A percentile compares a stretch with the other conserved stretches of the same genome.
Evolutionary conservation across 2,329 filamentous ascomycete species (phyloP).

Genomic region (Rhinocladiella similis): DNA sequence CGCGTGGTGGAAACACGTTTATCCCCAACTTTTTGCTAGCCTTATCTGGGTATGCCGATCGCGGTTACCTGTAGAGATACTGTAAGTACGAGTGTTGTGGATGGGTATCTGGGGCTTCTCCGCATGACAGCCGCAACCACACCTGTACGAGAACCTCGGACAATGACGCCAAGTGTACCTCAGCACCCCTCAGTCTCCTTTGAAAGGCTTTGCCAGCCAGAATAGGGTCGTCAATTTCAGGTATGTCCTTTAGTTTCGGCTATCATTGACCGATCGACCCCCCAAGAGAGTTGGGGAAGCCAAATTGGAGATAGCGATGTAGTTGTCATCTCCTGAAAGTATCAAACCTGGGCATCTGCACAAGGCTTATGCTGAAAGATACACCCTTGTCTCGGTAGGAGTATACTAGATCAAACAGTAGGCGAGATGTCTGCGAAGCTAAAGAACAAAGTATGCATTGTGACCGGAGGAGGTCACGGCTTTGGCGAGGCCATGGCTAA

Average conservation of each 20-base stretch:
- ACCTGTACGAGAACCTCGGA: background rate
- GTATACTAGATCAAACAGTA: background rate
- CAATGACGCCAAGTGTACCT: background rate
- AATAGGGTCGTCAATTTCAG: background rate
- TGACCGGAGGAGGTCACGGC: conserved; percentile 39
- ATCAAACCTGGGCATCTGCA: no score
- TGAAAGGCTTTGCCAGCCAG: background rate
- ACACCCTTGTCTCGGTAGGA: no score
- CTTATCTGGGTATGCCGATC: no score
- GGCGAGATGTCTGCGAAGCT: conserved; percentile 3
- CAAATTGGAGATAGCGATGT: background rate
- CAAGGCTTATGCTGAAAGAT: no score
- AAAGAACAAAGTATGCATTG: conserved; percentile 7
- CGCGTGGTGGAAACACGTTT: no score
- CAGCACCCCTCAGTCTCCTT: conserved; percentile 1
- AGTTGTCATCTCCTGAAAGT: no score
- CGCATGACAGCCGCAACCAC: background rate
- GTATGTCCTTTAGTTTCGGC: no score
- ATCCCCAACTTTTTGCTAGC: background rate
- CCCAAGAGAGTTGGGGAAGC: background rate
- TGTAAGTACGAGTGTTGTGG: no score
- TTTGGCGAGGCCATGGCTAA: conserved; percentile 43
- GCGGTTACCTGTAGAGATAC: no score
- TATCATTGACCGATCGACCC: no score
- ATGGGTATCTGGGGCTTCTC: background rate